Conservation (phyloP, 495 filamentous ascomycete species). For the Aspergillus cavernicola region DNA sequence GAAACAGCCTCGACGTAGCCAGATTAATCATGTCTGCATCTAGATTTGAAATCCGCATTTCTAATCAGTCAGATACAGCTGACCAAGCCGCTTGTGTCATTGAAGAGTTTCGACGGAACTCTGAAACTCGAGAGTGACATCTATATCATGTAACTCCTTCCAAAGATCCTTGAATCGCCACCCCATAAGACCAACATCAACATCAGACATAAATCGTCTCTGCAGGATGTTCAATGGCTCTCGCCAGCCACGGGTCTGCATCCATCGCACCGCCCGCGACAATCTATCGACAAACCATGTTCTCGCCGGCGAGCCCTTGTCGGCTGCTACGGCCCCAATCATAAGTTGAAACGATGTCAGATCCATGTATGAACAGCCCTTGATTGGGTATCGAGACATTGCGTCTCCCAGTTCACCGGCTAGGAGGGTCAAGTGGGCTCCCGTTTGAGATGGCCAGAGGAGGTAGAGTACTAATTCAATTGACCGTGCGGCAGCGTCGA, state of each 20-base stretch:
- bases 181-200: background rate
- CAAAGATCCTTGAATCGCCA: background rate
- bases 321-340: slow-evolving; percentile 22
- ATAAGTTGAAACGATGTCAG: slow-evolving; percentile 23
- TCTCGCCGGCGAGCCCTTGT: slow-evolving; percentile 15
- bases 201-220: background rate
- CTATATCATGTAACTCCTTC: background rate
- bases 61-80: too few species aligned
- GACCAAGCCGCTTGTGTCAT: background rate
- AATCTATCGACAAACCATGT: slow-evolving; percentile 23
- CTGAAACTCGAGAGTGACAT: background rate
- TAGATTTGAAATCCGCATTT: too few species aligned
- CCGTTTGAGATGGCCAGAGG: slow-evolving; percentile 6
- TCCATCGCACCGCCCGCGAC: slow-evolving; percentile 11
- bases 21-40: too few species aligned
- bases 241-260: slow-evolving; percentile 16
- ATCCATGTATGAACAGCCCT: slow-evolving; percentile 20
- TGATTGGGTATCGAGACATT: slow-evolving; percentile 13
- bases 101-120: background rate
- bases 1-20: too few species aligned
- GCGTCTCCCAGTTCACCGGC: slow-evolving; percentile 18
- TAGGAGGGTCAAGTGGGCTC: slow-evolving; percentile 13
- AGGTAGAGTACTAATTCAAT: slow-evolving; percentile 15
- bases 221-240: background rate
- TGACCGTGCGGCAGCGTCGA: slow-evolving; percentile 8